phyloP scores from a whole-genome alignment of 2,329 filamentous ascomycete species.

The Cladophialophora psammophila region DNA sequence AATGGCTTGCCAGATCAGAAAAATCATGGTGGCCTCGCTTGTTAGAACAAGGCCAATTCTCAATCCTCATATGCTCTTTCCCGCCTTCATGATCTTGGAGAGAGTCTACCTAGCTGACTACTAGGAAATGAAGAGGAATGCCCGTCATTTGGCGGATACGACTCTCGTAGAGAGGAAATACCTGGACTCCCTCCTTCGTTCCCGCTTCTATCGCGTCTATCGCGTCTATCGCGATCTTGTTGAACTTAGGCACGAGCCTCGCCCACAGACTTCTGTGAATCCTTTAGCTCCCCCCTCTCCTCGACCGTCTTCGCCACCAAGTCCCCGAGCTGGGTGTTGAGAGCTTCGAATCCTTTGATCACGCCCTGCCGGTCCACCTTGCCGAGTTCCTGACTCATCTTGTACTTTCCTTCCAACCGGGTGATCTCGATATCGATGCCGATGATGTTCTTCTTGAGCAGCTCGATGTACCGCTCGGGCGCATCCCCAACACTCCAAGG shows the following conservation, averaged over 20 bases:
- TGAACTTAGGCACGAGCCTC: neutral
- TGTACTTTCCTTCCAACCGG: slow-evolving; percentile 67
- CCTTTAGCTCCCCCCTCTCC: slow-evolving; percentile 42
- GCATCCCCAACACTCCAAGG: slow-evolving; percentile 67
- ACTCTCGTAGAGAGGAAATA: neutral
- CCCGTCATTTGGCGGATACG: neutral
- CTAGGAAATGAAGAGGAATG: too few relatives aligned
- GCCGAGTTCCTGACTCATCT: slow-evolving; percentile 70
- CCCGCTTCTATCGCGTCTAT: neutral
- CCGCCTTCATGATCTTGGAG: too few relatives aligned
- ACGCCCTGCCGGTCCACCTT: slow-evolving; percentile 64
- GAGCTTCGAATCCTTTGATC: slow-evolving; percentile 60
- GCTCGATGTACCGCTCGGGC: slow-evolving; percentile 62
- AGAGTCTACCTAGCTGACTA: too few relatives aligned
- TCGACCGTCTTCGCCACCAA: slow-evolving; percentile 46
- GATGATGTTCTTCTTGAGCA: slow-evolving; percentile 66
- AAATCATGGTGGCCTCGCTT: neutral
- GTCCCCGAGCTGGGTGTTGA: slow-evolving; percentile 49
- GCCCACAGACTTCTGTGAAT: neutral
- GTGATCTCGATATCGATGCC: slow-evolving; percentile 67
- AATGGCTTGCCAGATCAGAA: neutral
- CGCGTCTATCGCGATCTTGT: neutral
- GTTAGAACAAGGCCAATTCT: neutral
- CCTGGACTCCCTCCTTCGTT: neutral
- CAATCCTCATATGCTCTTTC: neutral